A percentile compares a stretch with the other conserved stretches of the same genome.
Evolutionary conservation across 2,329 filamentous ascomycete species (phyloP).

Genomic region (Gaeumannomyces tritici): DNA sequence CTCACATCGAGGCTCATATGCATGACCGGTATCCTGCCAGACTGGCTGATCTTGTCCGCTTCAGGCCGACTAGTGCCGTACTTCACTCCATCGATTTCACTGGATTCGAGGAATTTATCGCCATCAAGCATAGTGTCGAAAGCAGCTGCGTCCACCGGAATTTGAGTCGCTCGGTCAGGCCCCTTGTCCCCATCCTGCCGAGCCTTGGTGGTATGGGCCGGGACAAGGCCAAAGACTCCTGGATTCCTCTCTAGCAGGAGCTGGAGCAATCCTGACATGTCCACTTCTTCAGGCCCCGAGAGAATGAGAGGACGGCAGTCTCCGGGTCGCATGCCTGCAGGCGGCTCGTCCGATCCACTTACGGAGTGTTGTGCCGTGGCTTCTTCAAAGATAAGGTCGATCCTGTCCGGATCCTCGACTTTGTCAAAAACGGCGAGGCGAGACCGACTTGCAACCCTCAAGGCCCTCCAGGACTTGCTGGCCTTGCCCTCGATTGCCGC

Average conservation of each 20-base stretch:
- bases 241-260: constrained; percentile 54
- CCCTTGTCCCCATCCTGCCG: constrained; percentile 36
- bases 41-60: constrained; percentile 39
- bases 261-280: constrained; percentile 54
- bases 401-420: constrained; percentile 73
- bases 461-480: constrained; percentile 83
- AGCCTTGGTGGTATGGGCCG: constrained; percentile 44
- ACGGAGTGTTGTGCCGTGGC: background rate
- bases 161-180: constrained; percentile 30
- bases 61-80: constrained; percentile 48
- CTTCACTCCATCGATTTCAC: constrained; percentile 34
- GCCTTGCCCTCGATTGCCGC: constrained; percentile 60
- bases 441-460: constrained; percentile 67
- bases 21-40: constrained; percentile 51
- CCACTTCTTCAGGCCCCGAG: constrained; percentile 51
- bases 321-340: constrained; percentile 14
- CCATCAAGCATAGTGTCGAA: constrained; percentile 51
- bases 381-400: constrained; percentile 45
- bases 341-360: constrained; percentile 18
- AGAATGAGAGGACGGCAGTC: constrained; percentile 48
- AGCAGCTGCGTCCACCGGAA: constrained; percentile 45
- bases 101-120: constrained; percentile 49
- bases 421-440: constrained; percentile 76
- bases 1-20: constrained; percentile 43
- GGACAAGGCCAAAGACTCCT: constrained; percentile 52